Evolutionary conservation across 2,329 filamentous ascomycete species (phyloP).

Genomic region (Cyphellophora attinorum): DNA sequence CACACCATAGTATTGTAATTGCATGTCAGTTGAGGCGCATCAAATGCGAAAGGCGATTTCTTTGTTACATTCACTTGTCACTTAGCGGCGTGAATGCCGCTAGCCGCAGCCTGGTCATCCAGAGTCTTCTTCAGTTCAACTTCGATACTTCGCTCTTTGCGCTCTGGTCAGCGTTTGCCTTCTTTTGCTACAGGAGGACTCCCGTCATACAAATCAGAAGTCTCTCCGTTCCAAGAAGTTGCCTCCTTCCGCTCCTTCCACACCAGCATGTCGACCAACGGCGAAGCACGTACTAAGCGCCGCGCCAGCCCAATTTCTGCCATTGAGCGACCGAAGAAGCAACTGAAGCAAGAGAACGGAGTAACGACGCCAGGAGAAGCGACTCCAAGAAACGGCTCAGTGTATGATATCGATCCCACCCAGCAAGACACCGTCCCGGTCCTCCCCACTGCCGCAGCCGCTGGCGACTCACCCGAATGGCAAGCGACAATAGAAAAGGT

Average conservation of each 20-base stretch:
- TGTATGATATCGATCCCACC: slow-evolving; percentile 35
- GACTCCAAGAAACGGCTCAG: slow-evolving; percentile 32
- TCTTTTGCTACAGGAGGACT: neutral
- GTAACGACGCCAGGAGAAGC: slow-evolving; percentile 29
- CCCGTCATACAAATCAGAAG: too few relatives aligned
- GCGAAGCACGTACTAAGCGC: slow-evolving; percentile 42
- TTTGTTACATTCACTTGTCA: neutral
- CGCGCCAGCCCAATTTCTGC: slow-evolving; percentile 43
- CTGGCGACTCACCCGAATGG: slow-evolving; percentile 71
- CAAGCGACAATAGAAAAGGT: slow-evolving; percentile 91
- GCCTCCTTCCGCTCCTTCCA: neutral
- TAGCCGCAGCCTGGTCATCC: neutral
- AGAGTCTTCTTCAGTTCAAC: neutral
- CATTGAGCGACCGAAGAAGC: slow-evolving; percentile 45
- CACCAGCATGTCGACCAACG: slow-evolving; percentile 38
- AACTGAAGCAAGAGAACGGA: slow-evolving; percentile 39
- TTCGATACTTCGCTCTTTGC: neutral
- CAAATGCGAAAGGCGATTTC: neutral
- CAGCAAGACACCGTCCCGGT: slow-evolving; percentile 36
- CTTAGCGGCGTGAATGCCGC: neutral
- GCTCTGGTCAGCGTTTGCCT: neutral
- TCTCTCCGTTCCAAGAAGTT: neutral
- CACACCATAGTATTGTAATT: neutral
- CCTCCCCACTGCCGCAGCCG: slow-evolving; percentile 37
- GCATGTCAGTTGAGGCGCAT: too few relatives aligned